Base-by-base conservation (phyloP, 352 stramenopile species). In the Phytophthora citricola region DNA sequence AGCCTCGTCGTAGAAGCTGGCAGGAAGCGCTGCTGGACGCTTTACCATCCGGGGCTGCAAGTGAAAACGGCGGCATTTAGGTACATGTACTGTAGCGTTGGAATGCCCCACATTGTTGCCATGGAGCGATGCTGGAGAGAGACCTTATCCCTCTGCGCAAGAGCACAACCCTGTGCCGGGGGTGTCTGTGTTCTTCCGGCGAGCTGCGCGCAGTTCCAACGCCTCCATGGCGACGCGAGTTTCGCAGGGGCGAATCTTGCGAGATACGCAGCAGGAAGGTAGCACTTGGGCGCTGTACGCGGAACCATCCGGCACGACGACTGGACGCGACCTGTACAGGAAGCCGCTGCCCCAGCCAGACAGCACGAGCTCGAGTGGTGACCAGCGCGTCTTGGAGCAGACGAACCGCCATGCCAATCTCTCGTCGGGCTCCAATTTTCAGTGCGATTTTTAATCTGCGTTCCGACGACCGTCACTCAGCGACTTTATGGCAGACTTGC, bases 401-500 rank as follows among this genome's bases (percentile, higher is more conserved):
- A 70, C 55, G 55, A 60, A 55, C n/a, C 63, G 17, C 8, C 4
- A 24, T 41, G 63, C 63, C 55, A 50, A 66, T 70, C 63, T 65
- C 55, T 70, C 47, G 39, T 34, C 29, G 52, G 5, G 45, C 51
- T 54, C 46, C 54, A 60, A 55, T 31, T 52, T 45, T 61, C 43
- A 52, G 29, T 52, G 29, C 22, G 24, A 29, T 53, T 65, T 36
- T 69, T 70, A 66, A 70, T 60, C 48, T 56, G 14, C 62, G 36
- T 65, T 70, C 54, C 48, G 40, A 65, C 46, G 44, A 61, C 47
- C 40, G 22, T 60, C 62, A 61, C 48, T 60, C 49, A 27, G 22
- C 47, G 50, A 47, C 45, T 41, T 68, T 31, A 40, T 58, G 20
- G 10, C 46, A 15, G 24, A 31, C 55, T 10, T n/a, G 17, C 24